phyloP scores from a whole-genome alignment of 1,139 yeast species.

The Insectozyma bohioensis region DNA sequence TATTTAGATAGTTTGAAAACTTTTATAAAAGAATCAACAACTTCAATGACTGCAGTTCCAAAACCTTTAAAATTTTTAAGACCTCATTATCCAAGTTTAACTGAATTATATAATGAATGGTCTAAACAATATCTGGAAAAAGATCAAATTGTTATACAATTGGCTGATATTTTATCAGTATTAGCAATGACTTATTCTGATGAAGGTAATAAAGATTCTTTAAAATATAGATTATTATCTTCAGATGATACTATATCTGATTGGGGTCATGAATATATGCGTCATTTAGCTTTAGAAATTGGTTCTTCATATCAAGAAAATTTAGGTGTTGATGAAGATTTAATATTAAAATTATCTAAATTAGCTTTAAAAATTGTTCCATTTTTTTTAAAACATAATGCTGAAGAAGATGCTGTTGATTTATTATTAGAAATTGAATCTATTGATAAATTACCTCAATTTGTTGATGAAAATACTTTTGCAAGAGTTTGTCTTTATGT shows the following conservation, averaged over 20 bases:
- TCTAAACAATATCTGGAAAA: constrained; percentile 52
- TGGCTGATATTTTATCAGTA: constrained; percentile 88
- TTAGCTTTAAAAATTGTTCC: constrained; percentile 83
- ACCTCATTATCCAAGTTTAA: constrained; percentile 74
- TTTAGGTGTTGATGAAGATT: constrained; percentile 54
- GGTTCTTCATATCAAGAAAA: constrained; percentile 80
- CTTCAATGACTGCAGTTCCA: constrained; percentile 99
- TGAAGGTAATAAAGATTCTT: constrained; percentile 76
- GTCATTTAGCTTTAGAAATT: constrained; percentile 92
- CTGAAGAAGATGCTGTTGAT: constrained; percentile 98
- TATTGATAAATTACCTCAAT: constrained; percentile 77
- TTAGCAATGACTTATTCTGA: constrained; percentile 94
- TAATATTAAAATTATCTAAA: constrained; percentile 50
- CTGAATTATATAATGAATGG: constrained; percentile 71
- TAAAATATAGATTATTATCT: constrained; percentile 77
- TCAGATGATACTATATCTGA: constrained; percentile 59
- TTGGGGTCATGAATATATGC: constrained; percentile 98
- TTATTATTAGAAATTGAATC: constrained; percentile 84
- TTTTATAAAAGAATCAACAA: constrained; percentile 86
- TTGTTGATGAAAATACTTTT: constrained; percentile 82
- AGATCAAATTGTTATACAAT: constrained; percentile 23
- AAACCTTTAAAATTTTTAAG: constrained; percentile 94
- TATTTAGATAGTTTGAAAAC: constrained; percentile 70
- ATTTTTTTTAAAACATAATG: constrained; percentile 89
- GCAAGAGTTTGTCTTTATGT: constrained; percentile 90